Evolutionary conservation across 2,329 filamentous ascomycete species (phyloP).

Genomic region (Calonectria hongkongensis): DNA sequence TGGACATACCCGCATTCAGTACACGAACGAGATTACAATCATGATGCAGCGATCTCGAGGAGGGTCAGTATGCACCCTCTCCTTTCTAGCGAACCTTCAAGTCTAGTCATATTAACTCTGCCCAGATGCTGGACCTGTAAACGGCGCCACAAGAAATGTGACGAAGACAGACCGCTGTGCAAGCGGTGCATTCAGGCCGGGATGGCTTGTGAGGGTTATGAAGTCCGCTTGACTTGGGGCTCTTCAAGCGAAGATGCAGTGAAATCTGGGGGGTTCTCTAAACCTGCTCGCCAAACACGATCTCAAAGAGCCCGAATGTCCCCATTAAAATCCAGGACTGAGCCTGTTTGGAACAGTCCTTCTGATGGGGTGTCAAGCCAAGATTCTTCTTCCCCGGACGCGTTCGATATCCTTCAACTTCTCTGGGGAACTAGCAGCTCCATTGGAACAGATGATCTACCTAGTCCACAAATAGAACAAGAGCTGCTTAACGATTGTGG

Average conservation of each 20-base stretch:
- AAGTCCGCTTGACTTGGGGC: constrained; percentile 9
- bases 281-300: neutral
- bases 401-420: neutral
- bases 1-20: no score
- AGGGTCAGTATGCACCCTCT: neutral
- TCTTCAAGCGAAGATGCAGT: neutral
- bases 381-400: neutral
- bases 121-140: constrained; percentile 10
- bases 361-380: neutral
- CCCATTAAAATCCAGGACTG: neutral
- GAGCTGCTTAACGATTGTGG: neutral
- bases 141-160: constrained; percentile 15
- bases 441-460: neutral
- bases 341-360: neutral
- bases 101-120: neutral
- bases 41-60: constrained; percentile 12
- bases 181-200: constrained; percentile 13
- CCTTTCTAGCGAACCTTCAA: no score
- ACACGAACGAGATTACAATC: neutral
- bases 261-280: neutral
- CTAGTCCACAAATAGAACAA: neutral
- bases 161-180: neutral
- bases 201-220: constrained; percentile 13
- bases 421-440: neutral
- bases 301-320: neutral